Base-by-base conservation (phyloP, 2,329 filamentous ascomycete species). In the Fusarium tupiense region DNA sequence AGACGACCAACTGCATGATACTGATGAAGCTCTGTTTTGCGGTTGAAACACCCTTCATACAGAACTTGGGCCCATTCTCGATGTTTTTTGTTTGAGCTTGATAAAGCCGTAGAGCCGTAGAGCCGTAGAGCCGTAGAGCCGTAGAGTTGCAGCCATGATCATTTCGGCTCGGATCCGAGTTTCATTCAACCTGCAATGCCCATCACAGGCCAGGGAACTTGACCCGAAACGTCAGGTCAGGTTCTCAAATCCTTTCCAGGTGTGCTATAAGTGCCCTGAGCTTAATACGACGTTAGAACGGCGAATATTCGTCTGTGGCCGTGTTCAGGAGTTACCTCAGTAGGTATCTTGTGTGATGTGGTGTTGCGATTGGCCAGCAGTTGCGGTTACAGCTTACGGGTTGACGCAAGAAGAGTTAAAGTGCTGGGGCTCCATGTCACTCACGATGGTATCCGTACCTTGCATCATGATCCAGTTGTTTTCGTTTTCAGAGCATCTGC, bases 21-120 rank as follows among this genome's bases (percentile, higher is more conserved):
- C 64, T 56, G 62, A 66, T 52, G 61, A 72, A 61, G 56, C 59
- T 53, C n/a, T 33, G 35, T 50, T 41, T 35, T 50, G 26, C 29
- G 56, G 59, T 72, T 67, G 72, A 74, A 74, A 74, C 72, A 54
- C 57, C 60, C 54, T 66, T 73, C 71, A 72, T 50, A 69, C 69
- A 71, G 37, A 52, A 50, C 53, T 29, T 38, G 47, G 56, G 43
- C 47, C 64, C 50, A 56, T 37, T 41, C 47, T n/a, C 24, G 26
- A 58, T 62, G 65, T 63, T 69, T 60, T 37, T 31, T 57, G 64
- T 65, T 65, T 63, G 58, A 52, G 54, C 54, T 60, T 43, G 35
- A 33, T 57, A 56, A 33, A 46, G 40, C 33, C 31, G 49, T 62
- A 62, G 31, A 62, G 35, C 50, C 43, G 53, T 44, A 60, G 35